Evolutionary conservation across 2,329 filamentous ascomycete species (phyloP), one percentile per base, ranked within the genome.

Genomic region (Aspergillus pseudoglaucus): DNA sequence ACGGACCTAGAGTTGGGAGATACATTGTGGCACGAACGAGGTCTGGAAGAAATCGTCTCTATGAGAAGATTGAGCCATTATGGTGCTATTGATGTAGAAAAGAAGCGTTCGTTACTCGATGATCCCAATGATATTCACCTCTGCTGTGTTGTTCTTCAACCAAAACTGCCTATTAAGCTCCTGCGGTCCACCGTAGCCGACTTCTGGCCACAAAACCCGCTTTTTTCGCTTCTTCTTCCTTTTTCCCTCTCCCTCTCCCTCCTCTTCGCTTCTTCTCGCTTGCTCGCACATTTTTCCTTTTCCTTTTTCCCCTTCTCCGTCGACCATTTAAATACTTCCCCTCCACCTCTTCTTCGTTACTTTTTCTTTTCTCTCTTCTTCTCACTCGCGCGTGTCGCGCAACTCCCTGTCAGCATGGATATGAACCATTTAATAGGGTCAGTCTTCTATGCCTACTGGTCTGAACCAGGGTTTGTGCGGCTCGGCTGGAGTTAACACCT

Each of bases 11-110:
- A 45, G 32, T 44, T 35, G 40, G 41, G 30, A 46, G 47, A 52
- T 42, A 17, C 41, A 30, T 35, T 37, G 42, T 41, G 23, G 39
- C 33, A 66, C 83, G 70, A 72, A 93, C 88, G 90, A 87, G 25
- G 90, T 94, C 69, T 96, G 88, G 64, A 97, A 97, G 75, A 94
- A 97, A 63, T 93, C 82, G 25, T 86, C 84, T 45, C 84, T 79
- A 62, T 95, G 81, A 44, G 80, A 78, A 23, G 87, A 86, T 53
- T 82, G 79, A 67, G 87, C 85, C 75, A 81, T 84, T 18, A 39
- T 23, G 30, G 9, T 6, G 37, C 22, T 41, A 38, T 32, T 35
- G 33, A 32, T 18, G 22, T 35, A 33, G 37, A 22, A 7, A 47
- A 37, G n/a, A 15, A 10, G 25, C 9, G 25, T 27, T 27, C 25